phyloP scores from a whole-genome alignment of 176 grass and related monocot genomes.

The Echinochloa phyllopogon region DNA sequence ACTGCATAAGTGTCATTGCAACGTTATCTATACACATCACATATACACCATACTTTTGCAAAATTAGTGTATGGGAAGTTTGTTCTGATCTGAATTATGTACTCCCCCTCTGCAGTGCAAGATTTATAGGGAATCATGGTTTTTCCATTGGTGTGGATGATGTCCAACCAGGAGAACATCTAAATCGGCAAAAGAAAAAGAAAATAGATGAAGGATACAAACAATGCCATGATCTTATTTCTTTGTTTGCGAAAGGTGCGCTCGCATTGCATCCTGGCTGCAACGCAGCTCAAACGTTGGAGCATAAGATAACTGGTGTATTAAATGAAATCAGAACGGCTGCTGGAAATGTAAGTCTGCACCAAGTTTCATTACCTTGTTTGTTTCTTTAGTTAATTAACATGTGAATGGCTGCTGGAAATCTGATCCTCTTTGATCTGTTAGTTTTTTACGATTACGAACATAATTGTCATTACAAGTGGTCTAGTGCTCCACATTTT shows the following conservation, averaged over 20 bases:
- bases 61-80: slow-evolving; percentile 2
- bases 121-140: slow-evolving; percentile 98
- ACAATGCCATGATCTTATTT: slow-evolving; percentile 80
- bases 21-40: slow-evolving; percentile 1
- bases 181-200: slow-evolving; percentile 69
- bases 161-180: slow-evolving; percentile 77
- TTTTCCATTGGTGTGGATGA: slow-evolving; percentile 98
- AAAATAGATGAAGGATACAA: slow-evolving; percentile 76
- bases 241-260: slow-evolving; percentile 65
- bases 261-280: slow-evolving; percentile 72
- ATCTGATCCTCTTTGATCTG: not conserved
- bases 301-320: slow-evolving; percentile 63
- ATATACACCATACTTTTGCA: not conserved
- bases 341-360: slow-evolving; percentile 72
- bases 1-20: not conserved
- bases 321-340: slow-evolving; percentile 76
- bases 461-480: not conserved
- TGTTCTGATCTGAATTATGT: slow-evolving; percentile 41
- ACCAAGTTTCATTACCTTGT: slow-evolving; percentile 26
- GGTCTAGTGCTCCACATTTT: not conserved
- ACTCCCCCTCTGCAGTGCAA: slow-evolving; percentile 69
- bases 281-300: slow-evolving; percentile 78
- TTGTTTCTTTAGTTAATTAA: slow-evolving; percentile 22
- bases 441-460: slow-evolving; percentile 35
- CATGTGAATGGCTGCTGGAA: not conserved